A percentile compares a stretch with the other conserved stretches of the same genome.
phyloP scores from a whole-genome alignment of 257 asterid genomes.

The Agastache rugosa region DNA sequence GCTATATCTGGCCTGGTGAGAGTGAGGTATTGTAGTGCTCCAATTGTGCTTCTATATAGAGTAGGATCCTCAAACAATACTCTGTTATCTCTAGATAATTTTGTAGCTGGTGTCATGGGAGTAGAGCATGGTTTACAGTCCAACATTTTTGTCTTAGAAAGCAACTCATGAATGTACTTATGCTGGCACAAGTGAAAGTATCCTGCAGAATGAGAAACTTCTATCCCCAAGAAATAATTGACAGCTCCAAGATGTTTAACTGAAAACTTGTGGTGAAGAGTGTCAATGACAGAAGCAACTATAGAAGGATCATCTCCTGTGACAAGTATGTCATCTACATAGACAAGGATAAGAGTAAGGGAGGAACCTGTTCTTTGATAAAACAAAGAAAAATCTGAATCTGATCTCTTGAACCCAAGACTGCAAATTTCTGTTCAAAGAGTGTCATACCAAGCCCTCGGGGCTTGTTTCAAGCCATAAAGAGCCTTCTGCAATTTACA shows the following conservation, averaged over 20 bases:
- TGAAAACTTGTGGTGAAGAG: too few relatives aligned
- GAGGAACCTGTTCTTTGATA: accelerated
- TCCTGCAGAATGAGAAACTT: background rate
- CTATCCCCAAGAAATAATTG: background rate
- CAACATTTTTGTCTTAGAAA: background rate
- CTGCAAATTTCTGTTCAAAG: too few relatives aligned
- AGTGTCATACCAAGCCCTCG: background rate
- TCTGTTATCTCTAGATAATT: accelerated
- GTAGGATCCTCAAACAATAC: too few relatives aligned
- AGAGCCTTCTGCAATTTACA: background rate
- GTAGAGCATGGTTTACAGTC: background rate
- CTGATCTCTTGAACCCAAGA: background rate
- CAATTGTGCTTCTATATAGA: too few relatives aligned
- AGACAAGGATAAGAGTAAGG: background rate
- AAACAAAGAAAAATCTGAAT: background rate
- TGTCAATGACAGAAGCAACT: accelerated
- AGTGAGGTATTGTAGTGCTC: too few relatives aligned
- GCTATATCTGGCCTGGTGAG: too few relatives aligned
- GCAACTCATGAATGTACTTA: too few relatives aligned
- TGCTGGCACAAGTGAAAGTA: background rate
- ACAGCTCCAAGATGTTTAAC: background rate
- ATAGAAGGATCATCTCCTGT: background rate
- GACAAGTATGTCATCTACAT: background rate
- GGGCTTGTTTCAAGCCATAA: background rate
- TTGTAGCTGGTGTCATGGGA: too few relatives aligned